Evolutionary conservation across 2,329 filamentous ascomycete species (phyloP).

Genomic region (Cytospora mali): DNA sequence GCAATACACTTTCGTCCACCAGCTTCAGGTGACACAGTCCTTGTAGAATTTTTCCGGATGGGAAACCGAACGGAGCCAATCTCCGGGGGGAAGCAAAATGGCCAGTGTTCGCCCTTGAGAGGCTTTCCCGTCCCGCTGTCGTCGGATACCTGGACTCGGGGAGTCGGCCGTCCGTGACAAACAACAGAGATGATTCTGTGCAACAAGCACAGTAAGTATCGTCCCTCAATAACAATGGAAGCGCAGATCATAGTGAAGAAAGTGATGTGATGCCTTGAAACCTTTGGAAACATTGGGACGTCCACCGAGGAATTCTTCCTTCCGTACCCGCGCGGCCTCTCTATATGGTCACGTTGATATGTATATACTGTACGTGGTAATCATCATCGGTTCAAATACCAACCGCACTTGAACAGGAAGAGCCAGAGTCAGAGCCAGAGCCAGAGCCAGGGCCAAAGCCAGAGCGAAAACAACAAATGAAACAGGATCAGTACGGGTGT

Average conservation of each 20-base stretch:
- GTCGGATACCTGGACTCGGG: background rate
- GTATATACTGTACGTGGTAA: too few relatives aligned
- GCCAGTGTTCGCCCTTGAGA: too few relatives aligned
- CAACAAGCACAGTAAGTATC: background rate
- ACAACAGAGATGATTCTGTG: background rate
- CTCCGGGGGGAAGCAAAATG: background rate
- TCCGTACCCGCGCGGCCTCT: too few relatives aligned
- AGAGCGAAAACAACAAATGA: too few relatives aligned
- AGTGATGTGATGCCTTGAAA: background rate
- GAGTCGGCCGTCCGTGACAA: background rate
- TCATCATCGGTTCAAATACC: too few relatives aligned
- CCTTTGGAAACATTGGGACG: background rate
- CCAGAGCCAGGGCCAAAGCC: too few relatives aligned
- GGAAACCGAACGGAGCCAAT: background rate
- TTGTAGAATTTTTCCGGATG: background rate
- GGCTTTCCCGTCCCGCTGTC: background rate
- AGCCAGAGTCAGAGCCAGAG: too few relatives aligned
- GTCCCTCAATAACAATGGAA: conserved; percentile 3
- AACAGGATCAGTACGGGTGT: too few relatives aligned
- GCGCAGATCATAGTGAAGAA: too few relatives aligned
- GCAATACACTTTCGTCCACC: background rate
- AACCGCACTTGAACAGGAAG: too few relatives aligned
- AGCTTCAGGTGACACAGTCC: background rate
- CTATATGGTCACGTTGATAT: too few relatives aligned
- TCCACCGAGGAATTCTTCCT: background rate